Evolutionary conservation across 331 rosid species (phyloP).

Genomic region (Quercus lobata): DNA sequence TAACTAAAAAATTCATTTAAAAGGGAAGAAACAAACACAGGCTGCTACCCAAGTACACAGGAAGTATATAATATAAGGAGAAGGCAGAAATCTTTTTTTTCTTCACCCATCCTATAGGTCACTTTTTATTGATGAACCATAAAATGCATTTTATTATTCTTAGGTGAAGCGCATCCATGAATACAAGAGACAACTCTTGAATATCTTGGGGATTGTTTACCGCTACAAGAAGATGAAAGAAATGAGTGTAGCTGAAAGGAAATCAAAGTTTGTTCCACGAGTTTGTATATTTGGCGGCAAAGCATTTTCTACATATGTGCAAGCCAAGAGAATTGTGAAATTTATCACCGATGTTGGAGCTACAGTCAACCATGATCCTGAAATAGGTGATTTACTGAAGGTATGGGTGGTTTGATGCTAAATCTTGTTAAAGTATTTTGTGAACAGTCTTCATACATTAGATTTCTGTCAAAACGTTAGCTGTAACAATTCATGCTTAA

Average conservation of each 20-base stretch:
- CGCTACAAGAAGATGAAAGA: constrained; percentile 98
- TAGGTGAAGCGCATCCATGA: constrained; percentile 99
- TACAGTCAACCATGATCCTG: constrained; percentile 83
- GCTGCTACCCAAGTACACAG: too few relatives aligned
- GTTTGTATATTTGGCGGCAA: constrained; percentile 98
- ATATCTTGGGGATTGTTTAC: constrained; percentile 87
- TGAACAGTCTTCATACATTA: background rate
- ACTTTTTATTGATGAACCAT: background rate
- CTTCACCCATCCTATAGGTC: background rate
- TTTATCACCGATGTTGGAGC: constrained; percentile 94
- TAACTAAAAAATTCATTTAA: too few relatives aligned
- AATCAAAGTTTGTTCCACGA: constrained; percentile 75
- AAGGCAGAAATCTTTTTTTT: background rate
- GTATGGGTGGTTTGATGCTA: constrained; percentile 30
- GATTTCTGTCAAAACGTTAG: background rate
- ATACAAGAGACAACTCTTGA: constrained; percentile 86
- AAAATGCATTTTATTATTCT: constrained; percentile 16
- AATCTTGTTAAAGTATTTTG: background rate
- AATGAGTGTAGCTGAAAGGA: constrained; percentile 70
- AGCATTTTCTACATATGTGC: constrained; percentile 90
- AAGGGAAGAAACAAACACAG: too few relatives aligned
- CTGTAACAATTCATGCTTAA: background rate
- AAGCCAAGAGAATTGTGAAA: constrained; percentile 98
- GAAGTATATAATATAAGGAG: too few relatives aligned
- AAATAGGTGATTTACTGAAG: constrained; percentile 93